phyloP scores from a whole-genome alignment of 805 yeast species.

The Candida easanensis region DNA sequence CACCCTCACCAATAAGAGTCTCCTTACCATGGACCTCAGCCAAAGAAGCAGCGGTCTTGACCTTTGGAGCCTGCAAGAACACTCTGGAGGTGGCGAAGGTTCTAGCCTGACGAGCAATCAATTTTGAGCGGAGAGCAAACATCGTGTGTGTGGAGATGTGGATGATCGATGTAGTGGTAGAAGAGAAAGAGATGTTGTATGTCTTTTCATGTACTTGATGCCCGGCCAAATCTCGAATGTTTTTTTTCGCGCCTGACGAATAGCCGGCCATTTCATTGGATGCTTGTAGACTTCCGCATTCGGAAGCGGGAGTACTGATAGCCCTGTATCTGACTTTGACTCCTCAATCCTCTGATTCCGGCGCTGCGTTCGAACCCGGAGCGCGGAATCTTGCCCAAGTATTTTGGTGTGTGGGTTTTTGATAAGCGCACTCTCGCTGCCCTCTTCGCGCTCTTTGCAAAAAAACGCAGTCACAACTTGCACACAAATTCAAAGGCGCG shows the following conservation, averaged over 20 bases:
- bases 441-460: too few species aligned
- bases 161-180: not conserved
- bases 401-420: not conserved
- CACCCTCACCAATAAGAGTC: conserved; percentile 89
- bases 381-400: not conserved
- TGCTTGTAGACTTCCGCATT: conserved; percentile 17
- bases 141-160: conserved; percentile 15
- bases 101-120: conserved; percentile 29
- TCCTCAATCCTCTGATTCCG: not conserved
- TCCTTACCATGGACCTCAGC: conserved; percentile 77
- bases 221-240: conserved; percentile 22
- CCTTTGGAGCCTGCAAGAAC: conserved; percentile 25
- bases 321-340: not conserved
- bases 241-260: conserved; percentile 15
- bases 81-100: conserved; percentile 14
- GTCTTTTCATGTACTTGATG: conserved; percentile 2
- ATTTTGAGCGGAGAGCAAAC: conserved; percentile 37
- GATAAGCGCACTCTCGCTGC: not conserved
- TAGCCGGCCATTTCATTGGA: conserved; percentile 24
- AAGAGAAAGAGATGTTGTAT: not conserved
- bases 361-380: conserved; percentile 5
- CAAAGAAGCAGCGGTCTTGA: conserved; percentile 56
- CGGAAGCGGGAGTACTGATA: conserved; percentile 7
- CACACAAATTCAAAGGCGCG: not conserved
- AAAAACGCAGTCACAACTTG: conserved; percentile 13